A percentile compares a stretch with the other conserved stretches of the same genome.
These are phyloP conservation scores for Neurospora tetraspora DNA, from an alignment of 495 filamentous ascomycete species.

Conservation along the genomic window DNA sequence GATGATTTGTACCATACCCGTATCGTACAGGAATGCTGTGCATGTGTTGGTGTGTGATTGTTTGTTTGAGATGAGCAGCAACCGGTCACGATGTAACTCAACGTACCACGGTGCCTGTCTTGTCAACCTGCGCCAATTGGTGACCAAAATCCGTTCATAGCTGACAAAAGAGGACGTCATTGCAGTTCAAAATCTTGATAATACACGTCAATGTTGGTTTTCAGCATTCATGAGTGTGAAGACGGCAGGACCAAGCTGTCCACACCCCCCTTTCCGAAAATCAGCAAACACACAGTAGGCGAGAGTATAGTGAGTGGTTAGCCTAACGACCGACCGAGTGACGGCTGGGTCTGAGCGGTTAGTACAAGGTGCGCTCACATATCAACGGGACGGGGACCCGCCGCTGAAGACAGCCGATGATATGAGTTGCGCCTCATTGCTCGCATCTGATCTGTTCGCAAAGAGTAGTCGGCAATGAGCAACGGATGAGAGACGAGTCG, in stretches of 20 bases:
- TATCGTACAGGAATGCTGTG: neutral
- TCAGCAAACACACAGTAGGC: neutral
- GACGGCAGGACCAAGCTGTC: neutral
- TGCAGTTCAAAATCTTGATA: neutral
- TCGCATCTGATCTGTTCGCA: neutral
- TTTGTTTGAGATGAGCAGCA: neutral
- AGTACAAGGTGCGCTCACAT: neutral
- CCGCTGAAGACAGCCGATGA: neutral
- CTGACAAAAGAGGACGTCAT: neutral
- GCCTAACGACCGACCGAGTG: neutral
- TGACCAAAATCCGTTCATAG: neutral
- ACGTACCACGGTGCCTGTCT: neutral
- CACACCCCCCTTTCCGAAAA: neutral
- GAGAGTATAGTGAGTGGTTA: neutral
- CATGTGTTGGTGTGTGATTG: neutral
- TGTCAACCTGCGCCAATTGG: neutral
- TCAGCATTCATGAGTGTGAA: neutral
- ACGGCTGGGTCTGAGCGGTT: neutral
- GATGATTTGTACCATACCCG: neutral
- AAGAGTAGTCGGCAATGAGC: neutral
- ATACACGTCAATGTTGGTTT: neutral
- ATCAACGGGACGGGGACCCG: neutral
- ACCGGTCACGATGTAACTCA: neutral
- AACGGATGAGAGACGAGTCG: neutral
- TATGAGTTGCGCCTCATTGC: neutral